Evolutionary conservation across 2,329 filamentous ascomycete species (phyloP).

Genomic region (Lasiodiplodia theobromae): DNA sequence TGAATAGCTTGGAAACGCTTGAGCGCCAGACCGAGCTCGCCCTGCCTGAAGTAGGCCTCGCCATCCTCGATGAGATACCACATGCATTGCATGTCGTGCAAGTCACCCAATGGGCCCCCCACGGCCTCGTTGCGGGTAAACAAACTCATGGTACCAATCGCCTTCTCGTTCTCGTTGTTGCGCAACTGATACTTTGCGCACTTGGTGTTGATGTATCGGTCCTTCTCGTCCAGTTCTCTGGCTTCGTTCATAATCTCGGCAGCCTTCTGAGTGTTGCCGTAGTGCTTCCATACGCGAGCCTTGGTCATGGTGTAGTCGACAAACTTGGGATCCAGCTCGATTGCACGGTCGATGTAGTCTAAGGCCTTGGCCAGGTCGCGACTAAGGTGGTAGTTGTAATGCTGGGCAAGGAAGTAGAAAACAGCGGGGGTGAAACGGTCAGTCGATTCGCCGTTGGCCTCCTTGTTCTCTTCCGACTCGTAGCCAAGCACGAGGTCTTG

Average conservation of each 20-base stretch:
- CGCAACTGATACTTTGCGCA: slow-evolving; percentile 95
- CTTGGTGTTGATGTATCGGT: slow-evolving; percentile 98
- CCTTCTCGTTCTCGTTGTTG: slow-evolving; percentile 87
- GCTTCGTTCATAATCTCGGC: slow-evolving; percentile 89
- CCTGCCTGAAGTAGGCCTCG: slow-evolving; percentile 83
- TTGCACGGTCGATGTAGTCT: slow-evolving; percentile 82
- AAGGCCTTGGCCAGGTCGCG: slow-evolving; percentile 83
- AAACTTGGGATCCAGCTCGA: slow-evolving; percentile 78
- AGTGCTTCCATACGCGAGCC: slow-evolving; percentile 92
- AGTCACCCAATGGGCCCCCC: slow-evolving; percentile 86
- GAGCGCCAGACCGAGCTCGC: slow-evolving; percentile 82
- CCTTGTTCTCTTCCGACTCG: slow-evolving; percentile 62
- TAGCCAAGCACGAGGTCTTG: slow-evolving; percentile 81
- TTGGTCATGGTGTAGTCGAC: slow-evolving; percentile 96
- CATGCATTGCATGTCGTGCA: slow-evolving; percentile 97
- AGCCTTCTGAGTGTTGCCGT: slow-evolving; percentile 79
- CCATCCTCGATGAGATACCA: slow-evolving; percentile 98
- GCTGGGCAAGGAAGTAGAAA: slow-evolving; percentile 92
- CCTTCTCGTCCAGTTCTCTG: slow-evolving; percentile 82
- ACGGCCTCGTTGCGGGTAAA: slow-evolving; percentile 92
- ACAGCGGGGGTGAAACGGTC: slow-evolving; percentile 75
- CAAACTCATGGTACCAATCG: slow-evolving; percentile 85
- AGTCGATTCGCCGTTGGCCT: slow-evolving; percentile 59
- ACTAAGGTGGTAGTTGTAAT: slow-evolving; percentile 92
- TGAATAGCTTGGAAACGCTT: slow-evolving; percentile 90